A percentile compares a stretch with the other conserved stretches of the same genome.
These are phyloP conservation scores for Lactarius psammicola DNA, from an alignment of 768 basidiomycete species.

Conservation along the genomic window DNA sequence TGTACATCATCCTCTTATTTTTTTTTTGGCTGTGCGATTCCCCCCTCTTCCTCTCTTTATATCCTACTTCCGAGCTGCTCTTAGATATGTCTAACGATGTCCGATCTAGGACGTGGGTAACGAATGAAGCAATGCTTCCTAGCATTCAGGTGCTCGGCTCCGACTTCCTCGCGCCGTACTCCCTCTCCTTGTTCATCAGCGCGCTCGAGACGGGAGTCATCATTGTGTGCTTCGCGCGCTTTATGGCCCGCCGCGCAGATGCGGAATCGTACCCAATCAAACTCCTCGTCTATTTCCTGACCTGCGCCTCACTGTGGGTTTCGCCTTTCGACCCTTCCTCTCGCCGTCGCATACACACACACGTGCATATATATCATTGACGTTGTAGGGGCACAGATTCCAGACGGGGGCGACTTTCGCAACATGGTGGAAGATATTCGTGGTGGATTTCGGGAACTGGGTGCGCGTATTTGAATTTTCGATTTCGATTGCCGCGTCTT, in stretches of 20 bases:
- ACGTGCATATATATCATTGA: not conserved
- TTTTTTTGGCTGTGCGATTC: not conserved
- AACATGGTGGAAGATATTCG: constrained; percentile 30
- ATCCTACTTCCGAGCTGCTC: not conserved
- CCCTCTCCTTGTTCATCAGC: constrained; percentile 29
- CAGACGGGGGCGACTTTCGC: constrained; percentile 31
- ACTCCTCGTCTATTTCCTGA: constrained; percentile 30
- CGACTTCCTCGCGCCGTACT: constrained; percentile 31
- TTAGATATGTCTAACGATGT: not conserved
- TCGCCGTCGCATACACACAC: no score
- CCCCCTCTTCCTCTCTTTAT: not conserved
- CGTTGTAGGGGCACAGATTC: constrained; percentile 18
- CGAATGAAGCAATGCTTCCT: not conserved
- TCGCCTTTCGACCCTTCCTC: not conserved
- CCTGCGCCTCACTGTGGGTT: constrained; percentile 31
- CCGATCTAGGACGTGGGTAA: not conserved
- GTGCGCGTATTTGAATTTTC: constrained; percentile 15
- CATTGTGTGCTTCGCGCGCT: constrained; percentile 31
- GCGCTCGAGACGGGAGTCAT: constrained; percentile 32
- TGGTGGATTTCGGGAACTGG: constrained; percentile 33
- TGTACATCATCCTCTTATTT: not conserved
- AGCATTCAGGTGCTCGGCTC: not conserved
- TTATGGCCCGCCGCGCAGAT: constrained; percentile 27
- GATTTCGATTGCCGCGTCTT: not conserved
- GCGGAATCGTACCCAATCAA: constrained; percentile 27